phyloP scores from a whole-genome alignment of 2,329 filamentous ascomycete species.

The Alternaria viburni region DNA sequence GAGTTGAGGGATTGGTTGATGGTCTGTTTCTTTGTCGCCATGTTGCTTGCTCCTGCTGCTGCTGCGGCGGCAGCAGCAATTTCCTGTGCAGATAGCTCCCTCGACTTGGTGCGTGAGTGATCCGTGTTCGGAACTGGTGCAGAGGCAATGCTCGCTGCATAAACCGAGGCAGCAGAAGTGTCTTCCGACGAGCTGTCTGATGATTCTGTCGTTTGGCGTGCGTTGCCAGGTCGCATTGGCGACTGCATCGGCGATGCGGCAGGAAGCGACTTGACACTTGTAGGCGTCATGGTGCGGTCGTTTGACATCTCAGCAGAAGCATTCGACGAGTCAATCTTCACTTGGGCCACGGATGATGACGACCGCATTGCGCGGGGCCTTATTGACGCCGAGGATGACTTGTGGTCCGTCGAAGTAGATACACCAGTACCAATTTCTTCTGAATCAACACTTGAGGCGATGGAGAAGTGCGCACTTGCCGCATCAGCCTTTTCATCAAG shows the following conservation, averaged over 20 bases:
- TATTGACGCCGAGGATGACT: conserved; percentile 12
- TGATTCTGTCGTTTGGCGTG: conserved; percentile 14
- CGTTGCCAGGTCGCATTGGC: conserved; percentile 48
- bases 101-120: conserved; percentile 21
- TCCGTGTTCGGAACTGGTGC: conserved; percentile 11
- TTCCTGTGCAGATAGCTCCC: conserved; percentile 28
- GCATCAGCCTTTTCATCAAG: conserved; percentile 29
- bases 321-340: conserved; percentile 71
- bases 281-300: conserved; percentile 66
- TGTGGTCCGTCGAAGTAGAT: conserved; percentile 34
- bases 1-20: conserved; percentile 50
- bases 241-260: conserved; percentile 60
- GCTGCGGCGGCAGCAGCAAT: conserved; percentile 29
- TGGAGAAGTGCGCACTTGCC: conserved; percentile 27
- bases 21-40: conserved; percentile 29
- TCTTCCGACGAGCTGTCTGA: conserved; percentile 26
- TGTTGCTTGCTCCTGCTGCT: conserved; percentile 22
- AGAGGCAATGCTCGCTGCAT: conserved; percentile 21
- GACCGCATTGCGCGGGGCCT: conserved; percentile 65
- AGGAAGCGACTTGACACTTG: conserved; percentile 68
- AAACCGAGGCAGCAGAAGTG: conserved; percentile 31
- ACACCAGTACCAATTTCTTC: conserved; percentile 25
- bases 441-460: conserved; percentile 27
- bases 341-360: conserved; percentile 68
- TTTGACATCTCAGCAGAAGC: conserved; percentile 60